Evolutionary conservation across 805 yeast species (phyloP), one percentile per base, ranked within the genome.

Genomic region (Candida silvicultrix): DNA sequence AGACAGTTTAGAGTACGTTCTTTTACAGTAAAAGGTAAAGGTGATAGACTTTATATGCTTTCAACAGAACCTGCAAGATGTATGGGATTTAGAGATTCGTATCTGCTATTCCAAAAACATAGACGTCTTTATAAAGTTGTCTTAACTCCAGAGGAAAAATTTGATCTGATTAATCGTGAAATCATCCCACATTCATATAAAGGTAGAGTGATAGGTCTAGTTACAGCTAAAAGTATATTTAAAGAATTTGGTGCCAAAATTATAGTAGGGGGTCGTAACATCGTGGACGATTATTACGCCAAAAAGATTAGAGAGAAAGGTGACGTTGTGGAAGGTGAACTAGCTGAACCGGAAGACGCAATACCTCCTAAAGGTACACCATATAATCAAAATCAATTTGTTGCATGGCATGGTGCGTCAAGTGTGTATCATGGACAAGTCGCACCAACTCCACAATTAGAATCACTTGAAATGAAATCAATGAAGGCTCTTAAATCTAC

Each of bases 51-150:
- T 47, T 94, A 80, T 64, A 90, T 92, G 96, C 77, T 94, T 41
- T 83, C 96, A 2, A 90, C 98, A 0, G 99, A 94, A 60, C 96
- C 97, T 2, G 97, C 99, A 1, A 77, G 98, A 55, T 81, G 92
- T 58, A 89, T 92, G 50, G 98, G 97, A 4, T 87, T 89, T 67
- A 76, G 97, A 55, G 97, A 92, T 61, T 87, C 96, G 2, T 89
- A 92, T 58, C 70, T 89, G 44, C 72, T 92, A 49, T 89, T 92
- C 68, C 95, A 90, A 60, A 85, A 89, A 42, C 96, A 92, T 67
- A 77, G 81, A 43, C 72, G 78, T 43, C 70, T 94, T 44, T 83
- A 75, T 69, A 89, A 90, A 59, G 77, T 84, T 50, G 79, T 85
- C 11, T 71, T 90, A 40, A 72, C 78, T 11, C 87, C 85, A 49